Conservation (phyloP, 768 basidiomycete genomes). For the Boletus edulis region DNA sequence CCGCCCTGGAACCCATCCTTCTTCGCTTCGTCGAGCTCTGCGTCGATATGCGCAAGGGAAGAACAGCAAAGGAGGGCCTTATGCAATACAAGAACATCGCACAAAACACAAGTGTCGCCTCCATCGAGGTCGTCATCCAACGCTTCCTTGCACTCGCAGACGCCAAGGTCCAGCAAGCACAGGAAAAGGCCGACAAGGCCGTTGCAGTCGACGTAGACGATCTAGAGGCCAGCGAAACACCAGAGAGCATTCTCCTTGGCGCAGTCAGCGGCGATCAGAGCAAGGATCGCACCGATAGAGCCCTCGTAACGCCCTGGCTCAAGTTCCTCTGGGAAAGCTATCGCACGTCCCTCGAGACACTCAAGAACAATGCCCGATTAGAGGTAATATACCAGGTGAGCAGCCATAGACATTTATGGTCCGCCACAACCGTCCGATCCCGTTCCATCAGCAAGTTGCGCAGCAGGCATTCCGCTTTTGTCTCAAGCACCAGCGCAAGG, state of each 20-base stretch:
- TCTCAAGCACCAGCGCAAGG: slow-evolving; percentile 87
- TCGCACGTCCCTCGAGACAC: slow-evolving; percentile 89
- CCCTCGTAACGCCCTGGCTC: slow-evolving; percentile 95
- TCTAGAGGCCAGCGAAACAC: slow-evolving; percentile 93
- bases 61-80: slow-evolving; percentile 79
- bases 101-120: slow-evolving; percentile 86
- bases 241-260: slow-evolving; percentile 85
- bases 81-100: slow-evolving; percentile 99
- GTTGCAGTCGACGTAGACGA: slow-evolving; percentile 88
- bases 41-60: slow-evolving; percentile 89
- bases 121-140: slow-evolving; percentile 90
- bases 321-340: slow-evolving; percentile 99
- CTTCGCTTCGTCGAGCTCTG: slow-evolving; percentile 94
- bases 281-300: slow-evolving; percentile 92
- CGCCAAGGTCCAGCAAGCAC: slow-evolving; percentile 79
- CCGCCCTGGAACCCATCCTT: slow-evolving; percentile 93
- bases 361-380: slow-evolving; percentile 92
- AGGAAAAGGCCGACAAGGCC: slow-evolving; percentile 79
- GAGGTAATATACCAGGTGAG: slow-evolving; percentile 92
- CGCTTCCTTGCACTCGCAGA: slow-evolving; percentile 81
- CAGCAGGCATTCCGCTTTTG: slow-evolving; percentile 98
- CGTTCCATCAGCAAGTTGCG: slow-evolving; percentile 71
- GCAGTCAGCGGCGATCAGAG: slow-evolving; percentile 89
- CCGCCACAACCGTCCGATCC: not conserved
- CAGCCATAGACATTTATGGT: not conserved